Conservation (phyloP, 2,329 filamentous ascomycete species). For the Botrytis pseudocinerea region DNA sequence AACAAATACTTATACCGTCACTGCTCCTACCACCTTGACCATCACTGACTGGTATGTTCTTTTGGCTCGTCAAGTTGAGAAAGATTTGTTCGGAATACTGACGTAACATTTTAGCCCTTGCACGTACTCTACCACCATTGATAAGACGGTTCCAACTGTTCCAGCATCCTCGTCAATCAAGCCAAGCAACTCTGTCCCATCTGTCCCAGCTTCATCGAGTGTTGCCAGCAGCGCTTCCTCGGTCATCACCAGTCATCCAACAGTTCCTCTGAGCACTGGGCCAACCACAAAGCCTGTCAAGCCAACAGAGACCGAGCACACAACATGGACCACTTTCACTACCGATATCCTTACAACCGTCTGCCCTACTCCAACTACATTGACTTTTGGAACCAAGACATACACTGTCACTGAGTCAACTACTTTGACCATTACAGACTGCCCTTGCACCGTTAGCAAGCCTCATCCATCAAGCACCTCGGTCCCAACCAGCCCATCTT, state of each 20-base stretch:
- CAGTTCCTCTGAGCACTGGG: conserved; percentile 13
- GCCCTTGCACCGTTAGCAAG: conserved; percentile 45
- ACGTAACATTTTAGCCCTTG: conserved; percentile 15
- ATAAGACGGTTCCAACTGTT: background rate
- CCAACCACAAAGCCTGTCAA: background rate
- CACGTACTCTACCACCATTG: conserved; percentile 21
- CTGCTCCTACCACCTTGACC: conserved; percentile 53
- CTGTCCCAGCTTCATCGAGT: conserved; percentile 14
- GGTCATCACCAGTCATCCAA: background rate
- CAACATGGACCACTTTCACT: conserved; percentile 22
- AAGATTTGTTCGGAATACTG: background rate
- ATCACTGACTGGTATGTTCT: conserved; percentile 45
- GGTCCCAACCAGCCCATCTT: conserved; percentile 7
- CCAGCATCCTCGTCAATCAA: conserved; percentile 2
- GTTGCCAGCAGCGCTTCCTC: background rate
- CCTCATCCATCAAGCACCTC: conserved; percentile 17
- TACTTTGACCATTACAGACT: conserved; percentile 50
- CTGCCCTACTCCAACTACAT: conserved; percentile 40
- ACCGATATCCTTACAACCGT: conserved; percentile 24
- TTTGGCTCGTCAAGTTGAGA: background rate
- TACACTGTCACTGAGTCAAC: conserved; percentile 62
- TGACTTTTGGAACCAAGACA: conserved; percentile 47
- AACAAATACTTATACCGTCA: conserved; percentile 57
- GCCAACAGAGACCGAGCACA: conserved; percentile 17
- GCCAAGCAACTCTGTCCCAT: background rate